A percentile compares a stretch with the other conserved stretches of the same genome.
Evolutionary conservation across 78 protist species (phyloP).

Genomic region (Goniomonas avonlea): DNA sequence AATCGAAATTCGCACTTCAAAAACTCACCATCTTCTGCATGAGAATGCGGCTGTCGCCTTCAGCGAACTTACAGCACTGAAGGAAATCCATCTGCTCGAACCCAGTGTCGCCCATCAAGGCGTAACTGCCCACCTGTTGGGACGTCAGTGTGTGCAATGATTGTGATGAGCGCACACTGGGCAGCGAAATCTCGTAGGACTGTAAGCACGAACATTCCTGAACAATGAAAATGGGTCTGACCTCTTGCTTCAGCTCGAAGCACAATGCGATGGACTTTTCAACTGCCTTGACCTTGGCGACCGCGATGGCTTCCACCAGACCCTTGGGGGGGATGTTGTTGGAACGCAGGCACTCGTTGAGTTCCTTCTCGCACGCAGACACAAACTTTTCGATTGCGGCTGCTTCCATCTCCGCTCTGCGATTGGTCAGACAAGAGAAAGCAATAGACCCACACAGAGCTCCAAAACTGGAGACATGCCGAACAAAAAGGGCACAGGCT

Average conservation of each 20-base stretch:
- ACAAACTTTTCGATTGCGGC: slow-evolving; percentile 5
- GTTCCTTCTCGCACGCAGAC: slow-evolving; percentile 17
- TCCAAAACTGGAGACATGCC: no score
- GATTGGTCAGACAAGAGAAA: no score
- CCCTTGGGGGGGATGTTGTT: neutral
- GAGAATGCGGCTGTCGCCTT: slow-evolving; percentile 47
- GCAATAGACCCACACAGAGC: no score
- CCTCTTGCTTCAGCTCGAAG: neutral
- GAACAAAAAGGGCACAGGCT: no score
- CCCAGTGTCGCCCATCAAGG: slow-evolving; percentile 45
- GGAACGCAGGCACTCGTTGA: neutral
- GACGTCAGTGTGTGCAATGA: neutral
- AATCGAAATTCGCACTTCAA: neutral
- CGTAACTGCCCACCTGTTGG: slow-evolving; percentile 40
- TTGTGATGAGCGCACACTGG: neutral
- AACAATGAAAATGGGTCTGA: neutral
- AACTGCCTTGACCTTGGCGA: slow-evolving; percentile 41
- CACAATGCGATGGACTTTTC: slow-evolving; percentile 34
- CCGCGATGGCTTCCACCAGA: slow-evolving; percentile 42
- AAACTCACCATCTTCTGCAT: slow-evolving; percentile 56
- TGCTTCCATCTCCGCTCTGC: neutral
- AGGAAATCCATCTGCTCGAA: slow-evolving; percentile 41
- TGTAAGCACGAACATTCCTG: neutral
- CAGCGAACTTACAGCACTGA: slow-evolving; percentile 46
- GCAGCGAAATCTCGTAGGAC: neutral